Conservation (phyloP, 331 rosid species). For the Quercus tomentella region DNA sequence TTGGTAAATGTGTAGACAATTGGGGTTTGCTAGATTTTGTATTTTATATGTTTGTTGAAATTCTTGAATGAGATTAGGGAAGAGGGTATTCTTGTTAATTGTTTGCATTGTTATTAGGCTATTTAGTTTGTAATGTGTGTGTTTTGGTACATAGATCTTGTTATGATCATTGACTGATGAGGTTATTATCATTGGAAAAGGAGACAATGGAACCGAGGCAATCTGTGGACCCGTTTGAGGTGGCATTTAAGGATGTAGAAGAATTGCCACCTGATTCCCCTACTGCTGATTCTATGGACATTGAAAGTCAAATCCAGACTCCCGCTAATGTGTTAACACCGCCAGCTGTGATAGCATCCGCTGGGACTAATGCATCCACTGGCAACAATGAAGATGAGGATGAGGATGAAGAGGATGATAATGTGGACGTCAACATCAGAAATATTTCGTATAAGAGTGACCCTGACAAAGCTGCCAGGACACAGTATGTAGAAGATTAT, state of each 20-base stretch:
- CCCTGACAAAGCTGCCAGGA: conserved; percentile 47
- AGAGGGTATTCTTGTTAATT: background rate
- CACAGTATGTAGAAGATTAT: conserved; percentile 29
- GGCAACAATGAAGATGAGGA: conserved; percentile 44
- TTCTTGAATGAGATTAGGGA: background rate
- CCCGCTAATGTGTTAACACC: background rate
- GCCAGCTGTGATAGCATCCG: background rate
- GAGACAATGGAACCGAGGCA: background rate
- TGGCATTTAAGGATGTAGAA: background rate
- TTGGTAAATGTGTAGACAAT: background rate
- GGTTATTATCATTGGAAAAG: background rate
- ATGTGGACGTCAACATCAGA: conserved; percentile 43
- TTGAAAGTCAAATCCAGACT: background rate
- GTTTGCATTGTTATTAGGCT: background rate
- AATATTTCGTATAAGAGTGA: conserved; percentile 37
- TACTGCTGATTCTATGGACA: background rate
- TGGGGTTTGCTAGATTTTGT: background rate
- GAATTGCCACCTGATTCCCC: background rate
- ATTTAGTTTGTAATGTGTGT: no score
- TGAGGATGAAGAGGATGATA: conserved; percentile 54
- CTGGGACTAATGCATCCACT: conserved; percentile 7
- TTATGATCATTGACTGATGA: background rate
- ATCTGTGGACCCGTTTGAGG: background rate
- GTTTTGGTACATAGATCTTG: background rate
- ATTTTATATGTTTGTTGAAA: background rate